Conservation (phyloP, 2,329 filamentous ascomycete species). For the Coniochaeta sp. region DNA sequence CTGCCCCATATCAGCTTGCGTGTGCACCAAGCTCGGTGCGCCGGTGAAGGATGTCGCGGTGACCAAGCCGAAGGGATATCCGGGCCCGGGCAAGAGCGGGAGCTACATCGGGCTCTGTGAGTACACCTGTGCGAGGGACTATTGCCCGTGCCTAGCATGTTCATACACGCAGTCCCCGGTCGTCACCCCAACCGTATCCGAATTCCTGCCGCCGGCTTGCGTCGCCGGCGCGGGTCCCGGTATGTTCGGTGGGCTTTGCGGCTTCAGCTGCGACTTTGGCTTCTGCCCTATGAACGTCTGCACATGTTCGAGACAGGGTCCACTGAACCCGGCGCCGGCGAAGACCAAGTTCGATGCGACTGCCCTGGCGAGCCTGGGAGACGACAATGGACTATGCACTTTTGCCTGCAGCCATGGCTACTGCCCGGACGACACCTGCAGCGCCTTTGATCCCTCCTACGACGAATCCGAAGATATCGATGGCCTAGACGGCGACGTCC, state of each 20-base stretch:
- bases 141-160: constrained; percentile 11
- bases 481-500: no score
- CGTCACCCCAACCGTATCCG: neutral
- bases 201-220: constrained; percentile 5
- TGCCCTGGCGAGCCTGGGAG: neutral
- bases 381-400: neutral
- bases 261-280: neutral
- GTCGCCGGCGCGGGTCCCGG: neutral
- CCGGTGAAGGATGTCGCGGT: constrained; percentile 3
- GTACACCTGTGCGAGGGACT: constrained; percentile 10
- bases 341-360: neutral
- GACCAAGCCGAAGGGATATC: constrained; percentile 12
- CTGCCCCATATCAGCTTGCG: constrained; percentile 17
- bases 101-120: neutral
- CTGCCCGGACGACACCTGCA: neutral
- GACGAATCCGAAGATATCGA: no score
- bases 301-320: neutral
- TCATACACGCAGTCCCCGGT: neutral
- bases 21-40: constrained; percentile 14
- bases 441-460: constrained; percentile 20
- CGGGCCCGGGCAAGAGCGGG: constrained; percentile 3
- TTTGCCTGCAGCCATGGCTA: neutral
- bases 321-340: neutral
- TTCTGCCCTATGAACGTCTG: neutral
- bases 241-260: constrained; percentile 1